Base-by-base conservation (phyloP, 2,329 filamentous ascomycete species). In the Trichophyton rubrum region DNA sequence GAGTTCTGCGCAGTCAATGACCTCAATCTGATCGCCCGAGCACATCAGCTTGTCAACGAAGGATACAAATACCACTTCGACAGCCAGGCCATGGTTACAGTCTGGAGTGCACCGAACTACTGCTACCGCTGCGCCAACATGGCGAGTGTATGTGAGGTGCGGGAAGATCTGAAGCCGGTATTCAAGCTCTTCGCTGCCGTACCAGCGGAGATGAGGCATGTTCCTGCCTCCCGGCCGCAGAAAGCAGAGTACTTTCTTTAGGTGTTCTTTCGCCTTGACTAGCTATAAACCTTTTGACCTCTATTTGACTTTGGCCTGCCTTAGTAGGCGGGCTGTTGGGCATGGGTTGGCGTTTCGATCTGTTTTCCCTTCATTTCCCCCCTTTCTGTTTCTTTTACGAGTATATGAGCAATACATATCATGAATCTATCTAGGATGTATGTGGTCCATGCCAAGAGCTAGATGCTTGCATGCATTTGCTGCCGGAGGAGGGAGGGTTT, bases 1-100 rank as follows among this genome's bases (percentile, higher is more conserved):
- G 92, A 92, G 1, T 99, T 99, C 80, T 97, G 97, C 77, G 92
- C 97, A 74, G 97, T 97, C 82, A 99, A 99, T 71, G 92, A 91
- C 61, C 79, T 99, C 76, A 97, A 92, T 60, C 80, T 97, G 64
- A 95, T 99, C 71, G 93, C 93, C 63, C 84, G 93, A 75, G 93
- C 93, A 60, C 93, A 99, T 81, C 93, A 99, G 79, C 80, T 99
- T 73, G 93, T 99, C 63, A 99, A 97, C 92, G 93, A 99, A 75
- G 93, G 93, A 56, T 99, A 97, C 77, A 99, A 97, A 75, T 99
- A 93, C 93, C 64, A 65, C 40, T 96, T 91, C 66, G 93, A 97
- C 75, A 93, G 97, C 73, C 81, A 92, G 66, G 97, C 99, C 68
- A 93, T 99, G 58, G 93, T 99, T 63, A 99, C 93, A 41, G 97